Percentiles rank a stretch among this genome's conserved stretches.
These are phyloP conservation scores for Rubus parviflorus DNA, from an alignment of 306 rosid species.

Conservation along the genomic window DNA sequence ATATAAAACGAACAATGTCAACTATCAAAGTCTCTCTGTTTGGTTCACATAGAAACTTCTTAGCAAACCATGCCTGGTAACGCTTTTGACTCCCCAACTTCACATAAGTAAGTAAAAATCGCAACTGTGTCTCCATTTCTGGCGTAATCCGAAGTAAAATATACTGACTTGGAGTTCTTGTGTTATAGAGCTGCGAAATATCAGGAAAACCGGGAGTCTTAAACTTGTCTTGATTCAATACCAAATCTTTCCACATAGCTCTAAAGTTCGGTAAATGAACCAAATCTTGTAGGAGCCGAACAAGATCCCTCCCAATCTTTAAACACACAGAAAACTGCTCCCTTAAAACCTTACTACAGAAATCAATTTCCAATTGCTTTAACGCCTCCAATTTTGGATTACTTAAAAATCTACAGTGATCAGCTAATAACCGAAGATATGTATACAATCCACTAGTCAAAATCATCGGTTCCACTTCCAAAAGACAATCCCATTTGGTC, in stretches of 20 bases:
- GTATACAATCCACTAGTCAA: constrained; percentile 58
- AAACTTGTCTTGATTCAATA: constrained; percentile 42
- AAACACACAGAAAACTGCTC: constrained; percentile 66
- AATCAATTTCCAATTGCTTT: constrained; percentile 57
- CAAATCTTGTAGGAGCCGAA: constrained; percentile 50
- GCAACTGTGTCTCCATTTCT: constrained; percentile 67
- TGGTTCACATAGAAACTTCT: constrained; percentile 57
- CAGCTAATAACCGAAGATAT: constrained; percentile 68
- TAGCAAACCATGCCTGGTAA: constrained; percentile 69
- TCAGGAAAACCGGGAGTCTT: constrained; percentile 42
- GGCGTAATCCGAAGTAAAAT: constrained; percentile 66
- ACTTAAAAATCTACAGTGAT: constrained; percentile 45
- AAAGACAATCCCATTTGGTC: constrained; percentile 44
- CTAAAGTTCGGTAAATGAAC: neutral
- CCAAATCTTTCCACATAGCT: constrained; percentile 53
- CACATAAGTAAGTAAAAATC: constrained; percentile 72
- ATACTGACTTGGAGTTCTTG: constrained; percentile 59
- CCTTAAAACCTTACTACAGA: constrained; percentile 65
- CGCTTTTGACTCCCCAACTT: constrained; percentile 71
- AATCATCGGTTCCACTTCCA: constrained; percentile 55
- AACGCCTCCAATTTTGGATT: constrained; percentile 44
- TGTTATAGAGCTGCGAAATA: constrained; percentile 58
- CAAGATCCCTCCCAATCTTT: constrained; percentile 75
- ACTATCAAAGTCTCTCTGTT: constrained; percentile 57
- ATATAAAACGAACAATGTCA: constrained; percentile 75